These are phyloP conservation scores for Pleurotus platypus DNA, from an alignment of 768 basidiomycete genomes.

Conservation along the genomic window DNA sequence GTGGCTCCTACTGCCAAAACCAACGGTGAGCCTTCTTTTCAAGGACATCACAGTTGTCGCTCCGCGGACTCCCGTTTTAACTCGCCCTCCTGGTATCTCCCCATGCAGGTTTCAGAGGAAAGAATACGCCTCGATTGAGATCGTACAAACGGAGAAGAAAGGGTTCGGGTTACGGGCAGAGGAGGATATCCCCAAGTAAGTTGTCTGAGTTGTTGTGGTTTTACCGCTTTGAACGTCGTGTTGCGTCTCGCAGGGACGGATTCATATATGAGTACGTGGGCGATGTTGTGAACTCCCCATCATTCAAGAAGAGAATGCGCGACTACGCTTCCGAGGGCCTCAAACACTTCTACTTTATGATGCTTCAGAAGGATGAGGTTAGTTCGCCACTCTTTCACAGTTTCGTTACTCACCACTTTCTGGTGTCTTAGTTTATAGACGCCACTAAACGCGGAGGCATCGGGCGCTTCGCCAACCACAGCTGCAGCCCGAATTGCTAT, in stretches of 20 bases:
- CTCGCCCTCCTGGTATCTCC: background rate
- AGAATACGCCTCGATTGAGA: conserved; percentile 82
- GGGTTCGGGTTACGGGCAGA: conserved; percentile 90
- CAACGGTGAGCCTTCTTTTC: conserved; percentile 64
- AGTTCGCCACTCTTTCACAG: conserved; percentile 17
- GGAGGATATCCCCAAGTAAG: conserved; percentile 61
- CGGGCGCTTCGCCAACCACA: conserved; percentile 97
- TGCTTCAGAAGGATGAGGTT: conserved; percentile 97
- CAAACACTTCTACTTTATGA: conserved; percentile 99
- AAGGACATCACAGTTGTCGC: background rate
- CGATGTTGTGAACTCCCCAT: conserved; percentile 84
- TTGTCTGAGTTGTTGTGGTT: conserved; percentile 8
- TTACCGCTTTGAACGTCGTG: background rate
- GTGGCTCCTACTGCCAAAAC: conserved; percentile 80
- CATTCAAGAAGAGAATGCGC: conserved; percentile 92
- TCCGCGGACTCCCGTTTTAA: background rate
- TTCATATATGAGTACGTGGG: conserved; percentile 99
- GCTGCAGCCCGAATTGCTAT: conserved; percentile 95
- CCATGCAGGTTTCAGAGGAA: conserved; percentile 75
- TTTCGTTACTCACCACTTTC: background rate
- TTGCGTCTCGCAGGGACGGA: conserved; percentile 53
- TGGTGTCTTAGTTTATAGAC: conserved; percentile 79
- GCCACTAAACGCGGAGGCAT: conserved; percentile 97
- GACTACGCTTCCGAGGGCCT: conserved; percentile 93
- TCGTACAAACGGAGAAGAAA: conserved; percentile 93